phyloP scores from a whole-genome alignment of 208 protist genomes.

The Crithidia sp. region DNA sequence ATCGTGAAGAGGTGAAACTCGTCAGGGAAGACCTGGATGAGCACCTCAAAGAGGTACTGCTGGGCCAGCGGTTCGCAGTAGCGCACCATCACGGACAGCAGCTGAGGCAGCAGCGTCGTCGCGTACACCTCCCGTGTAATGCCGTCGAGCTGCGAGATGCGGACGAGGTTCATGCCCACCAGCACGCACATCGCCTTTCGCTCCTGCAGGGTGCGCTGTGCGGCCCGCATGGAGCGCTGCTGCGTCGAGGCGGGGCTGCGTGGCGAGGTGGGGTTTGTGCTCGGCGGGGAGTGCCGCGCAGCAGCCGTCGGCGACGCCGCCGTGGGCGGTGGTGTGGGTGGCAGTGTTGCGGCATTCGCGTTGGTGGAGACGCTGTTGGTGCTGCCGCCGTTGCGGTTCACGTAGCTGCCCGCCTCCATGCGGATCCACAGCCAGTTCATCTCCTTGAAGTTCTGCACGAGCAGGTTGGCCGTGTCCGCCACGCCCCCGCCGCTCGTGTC shows the following conservation, averaged over 20 bases:
- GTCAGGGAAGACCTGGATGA: constrained; percentile 98
- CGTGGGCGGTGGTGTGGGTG: neutral
- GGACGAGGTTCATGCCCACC: constrained; percentile 97
- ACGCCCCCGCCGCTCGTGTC: constrained; percentile 74
- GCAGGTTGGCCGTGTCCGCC: constrained; percentile 93
- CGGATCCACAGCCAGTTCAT: constrained; percentile 99
- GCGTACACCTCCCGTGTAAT: constrained; percentile 93
- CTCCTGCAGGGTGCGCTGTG: constrained; percentile 88
- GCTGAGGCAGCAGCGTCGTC: constrained; percentile 76
- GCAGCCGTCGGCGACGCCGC: neutral
- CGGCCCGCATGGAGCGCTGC: constrained; percentile 44
- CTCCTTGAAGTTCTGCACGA: constrained; percentile 98
- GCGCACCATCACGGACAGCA: constrained; percentile 93
- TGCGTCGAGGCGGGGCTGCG: constrained; percentile 4
- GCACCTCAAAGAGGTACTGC: constrained; percentile 98
- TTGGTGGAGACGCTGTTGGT: constrained; percentile 19
- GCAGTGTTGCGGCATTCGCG: neutral
- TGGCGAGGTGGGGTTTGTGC: constrained; percentile 1
- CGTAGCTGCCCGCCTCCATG: constrained; percentile 95
- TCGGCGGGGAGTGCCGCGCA: neutral
- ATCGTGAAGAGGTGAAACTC: constrained; percentile 98
- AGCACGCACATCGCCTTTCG: constrained; percentile 96
- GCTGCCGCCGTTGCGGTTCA: constrained; percentile 33
- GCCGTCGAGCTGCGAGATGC: constrained; percentile 96
- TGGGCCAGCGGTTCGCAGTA: constrained; percentile 97